A percentile compares a stretch with the other conserved stretches of the same genome.
phyloP scores from a whole-genome alignment of 2,329 filamentous ascomycete species.

The Diaporthe citri region DNA sequence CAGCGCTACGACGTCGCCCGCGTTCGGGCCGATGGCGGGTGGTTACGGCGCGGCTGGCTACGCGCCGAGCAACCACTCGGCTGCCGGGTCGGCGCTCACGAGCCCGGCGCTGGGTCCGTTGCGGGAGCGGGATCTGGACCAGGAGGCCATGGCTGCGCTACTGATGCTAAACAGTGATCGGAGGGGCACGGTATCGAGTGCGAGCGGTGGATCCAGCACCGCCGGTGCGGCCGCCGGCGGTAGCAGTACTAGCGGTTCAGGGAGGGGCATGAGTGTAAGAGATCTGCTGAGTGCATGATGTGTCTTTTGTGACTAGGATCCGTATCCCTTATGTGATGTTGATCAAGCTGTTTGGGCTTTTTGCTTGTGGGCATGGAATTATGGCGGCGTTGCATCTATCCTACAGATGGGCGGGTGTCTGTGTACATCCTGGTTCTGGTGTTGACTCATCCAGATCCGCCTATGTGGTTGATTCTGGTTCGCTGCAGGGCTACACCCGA shows the following conservation, averaged over 20 bases:
- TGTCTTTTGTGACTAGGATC: neutral
- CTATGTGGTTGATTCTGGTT: neutral
- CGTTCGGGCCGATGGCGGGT: slow-evolving; percentile 62
- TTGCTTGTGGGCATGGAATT: neutral
- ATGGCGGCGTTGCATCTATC: neutral
- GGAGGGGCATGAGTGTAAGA: slow-evolving; percentile 65
- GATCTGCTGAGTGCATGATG: slow-evolving; percentile 67
- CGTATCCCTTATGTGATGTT: neutral
- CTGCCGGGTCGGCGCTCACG: slow-evolving; percentile 66
- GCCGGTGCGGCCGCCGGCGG: slow-evolving; percentile 46
- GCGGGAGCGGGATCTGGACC: slow-evolving; percentile 68
- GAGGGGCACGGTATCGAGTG: slow-evolving; percentile 57
- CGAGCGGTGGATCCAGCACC: slow-evolving; percentile 3
- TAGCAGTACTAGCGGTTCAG: neutral
- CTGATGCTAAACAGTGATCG: slow-evolving; percentile 89
- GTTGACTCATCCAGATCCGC: neutral
- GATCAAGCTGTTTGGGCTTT: neutral
- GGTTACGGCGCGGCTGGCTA: slow-evolving; percentile 52
- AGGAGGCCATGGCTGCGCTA: slow-evolving; percentile 87
- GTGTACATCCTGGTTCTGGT: neutral
- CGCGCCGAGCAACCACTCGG: slow-evolving; percentile 51
- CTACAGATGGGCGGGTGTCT: neutral
- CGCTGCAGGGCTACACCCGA: neutral
- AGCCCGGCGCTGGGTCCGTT: slow-evolving; percentile 67
- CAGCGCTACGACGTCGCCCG: slow-evolving; percentile 58